Conservation (phyloP, 495 filamentous ascomycete species). For the Penicillium taxi region DNA sequence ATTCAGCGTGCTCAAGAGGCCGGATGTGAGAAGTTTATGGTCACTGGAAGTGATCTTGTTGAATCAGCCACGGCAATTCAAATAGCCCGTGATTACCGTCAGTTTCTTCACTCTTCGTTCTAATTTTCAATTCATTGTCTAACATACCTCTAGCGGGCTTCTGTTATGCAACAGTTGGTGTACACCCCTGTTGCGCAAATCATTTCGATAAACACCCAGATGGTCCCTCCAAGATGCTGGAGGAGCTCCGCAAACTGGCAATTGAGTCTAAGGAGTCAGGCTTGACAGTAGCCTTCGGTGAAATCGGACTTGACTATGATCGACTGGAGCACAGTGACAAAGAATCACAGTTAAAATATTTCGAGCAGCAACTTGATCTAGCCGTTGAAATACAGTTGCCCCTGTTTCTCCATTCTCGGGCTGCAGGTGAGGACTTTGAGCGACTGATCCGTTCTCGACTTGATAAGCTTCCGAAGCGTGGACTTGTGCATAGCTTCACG, state of each 20-base stretch:
- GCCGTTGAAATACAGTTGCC: conserved; percentile 73
- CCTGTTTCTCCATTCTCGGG: conserved; percentile 83
- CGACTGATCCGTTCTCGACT: conserved; percentile 47
- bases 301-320: conserved; percentile 96
- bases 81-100: conserved; percentile 66
- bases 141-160: conserved; percentile 52
- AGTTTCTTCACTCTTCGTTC: conserved; percentile 13
- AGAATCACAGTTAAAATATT: conserved; percentile 75
- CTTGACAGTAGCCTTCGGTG: conserved; percentile 74
- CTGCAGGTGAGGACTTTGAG: conserved; percentile 76
- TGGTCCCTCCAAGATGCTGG: conserved; percentile 49
- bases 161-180: conserved; percentile 82
- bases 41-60: conserved; percentile 82
- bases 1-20: conserved; percentile 64
- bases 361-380: conserved; percentile 69
- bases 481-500: conserved; percentile 86
- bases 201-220: conserved; percentile 55
- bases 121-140: not conserved
- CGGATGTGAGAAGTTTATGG: conserved; percentile 82
- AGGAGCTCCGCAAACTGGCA: conserved; percentile 53
- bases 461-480: conserved; percentile 54
- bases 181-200: conserved; percentile 78
- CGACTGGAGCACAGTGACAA: conserved; percentile 68
- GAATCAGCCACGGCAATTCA: conserved; percentile 68
- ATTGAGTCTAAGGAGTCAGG: conserved; percentile 36